Evolutionary conservation across 2,329 filamentous ascomycete genomes (phyloP), one percentile per base, ranked within the genome.

Genomic region (Hypoxylon sp.): DNA sequence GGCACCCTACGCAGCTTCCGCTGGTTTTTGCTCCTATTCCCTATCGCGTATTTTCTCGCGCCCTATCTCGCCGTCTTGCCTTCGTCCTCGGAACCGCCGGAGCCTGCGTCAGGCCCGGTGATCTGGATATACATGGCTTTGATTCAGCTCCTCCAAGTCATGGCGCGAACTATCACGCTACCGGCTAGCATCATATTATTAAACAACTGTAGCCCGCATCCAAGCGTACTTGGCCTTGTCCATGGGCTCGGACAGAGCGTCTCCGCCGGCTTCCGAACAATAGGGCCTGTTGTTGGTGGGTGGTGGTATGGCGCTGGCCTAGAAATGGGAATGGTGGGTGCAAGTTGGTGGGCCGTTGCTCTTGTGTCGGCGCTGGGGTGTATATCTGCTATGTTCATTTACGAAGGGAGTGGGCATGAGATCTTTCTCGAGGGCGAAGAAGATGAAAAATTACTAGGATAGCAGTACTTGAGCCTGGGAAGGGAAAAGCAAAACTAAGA

Each of bases 1-100:
- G 91, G 91, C 14, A 91, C 91, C 0, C 81, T 93, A 70, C 84
- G 84, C 3, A 89, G 87, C n/a, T 93, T 91, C 80, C 85, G 88
- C 22, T 84, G 83, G 66, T 91, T 91, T 60, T 81, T 92, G 1
- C 83, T 88, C 8, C 83, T 93, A 8, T 93, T 92, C 63, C 88
- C 91, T 0, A 61, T 91, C 3, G 89, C 90, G 0, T 94, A 94
- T 76, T 81, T 88, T 14, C 80, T 92, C 1, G 88, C 90, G 9
- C 91, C 91, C 0, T 92, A 90, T 74, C 84, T 94, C 13, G 85
- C 89, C 0, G 80, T 92, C 13, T 78, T 92, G 0, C 90, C 90
- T 0, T 86, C 87, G 2, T 66, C 81, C 55, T 74, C 83, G 42
- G 74, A 79, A 1, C 71, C 83, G 0, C 81, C 83, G 0, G 77